A percentile compares a stretch with the other conserved stretches of the same genome.
These are phyloP conservation scores for Canna indica DNA, from an alignment of 176 grass and related monocot species.

Conservation along the genomic window DNA sequence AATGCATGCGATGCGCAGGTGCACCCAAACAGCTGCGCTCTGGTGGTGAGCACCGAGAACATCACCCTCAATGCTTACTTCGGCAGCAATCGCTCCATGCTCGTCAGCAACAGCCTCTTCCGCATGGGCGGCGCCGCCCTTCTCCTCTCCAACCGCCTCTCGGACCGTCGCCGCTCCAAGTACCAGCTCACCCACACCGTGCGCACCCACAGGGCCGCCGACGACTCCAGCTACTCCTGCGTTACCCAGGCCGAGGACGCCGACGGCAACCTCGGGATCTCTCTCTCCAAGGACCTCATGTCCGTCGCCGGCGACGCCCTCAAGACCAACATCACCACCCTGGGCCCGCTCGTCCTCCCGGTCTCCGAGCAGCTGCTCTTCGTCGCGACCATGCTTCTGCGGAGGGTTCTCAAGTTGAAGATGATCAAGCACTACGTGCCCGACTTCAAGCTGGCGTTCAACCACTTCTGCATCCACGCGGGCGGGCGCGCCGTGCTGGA, in stretches of 20 bases:
- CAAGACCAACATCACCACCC: constrained; percentile 1
- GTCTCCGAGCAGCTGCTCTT: constrained; percentile 17
- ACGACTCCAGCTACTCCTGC: constrained; percentile 1
- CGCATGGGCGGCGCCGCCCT: constrained; percentile 10
- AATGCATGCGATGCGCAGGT: constrained; percentile 1
- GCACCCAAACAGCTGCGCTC: background rate
- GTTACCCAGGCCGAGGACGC: background rate
- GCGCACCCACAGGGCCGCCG: background rate
- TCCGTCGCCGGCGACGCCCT: constrained; percentile 3
- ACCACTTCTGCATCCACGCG: constrained; percentile 67
- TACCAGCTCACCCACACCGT: constrained; percentile 12
- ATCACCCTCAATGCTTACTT: constrained; percentile 12
- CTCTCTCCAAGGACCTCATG: constrained; percentile 17
- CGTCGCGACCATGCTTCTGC: background rate
- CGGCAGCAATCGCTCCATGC: constrained; percentile 5
- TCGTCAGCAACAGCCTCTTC: constrained; percentile 15
- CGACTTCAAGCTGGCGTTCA: constrained; percentile 41
- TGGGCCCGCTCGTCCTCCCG: constrained; percentile 12
- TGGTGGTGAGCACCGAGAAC: constrained; percentile 19
- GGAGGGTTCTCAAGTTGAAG: background rate
- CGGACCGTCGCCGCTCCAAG: constrained; percentile 3
- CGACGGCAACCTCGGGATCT: background rate
- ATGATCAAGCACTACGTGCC: constrained; percentile 28
- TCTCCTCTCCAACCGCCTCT: constrained; percentile 9
- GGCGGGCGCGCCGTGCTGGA: constrained; percentile 48